Evolutionary conservation across 1,284 basidiomycete genomes (phyloP), one percentile per base, ranked within the genome.

Genomic region (Trichosporon ovoides): DNA sequence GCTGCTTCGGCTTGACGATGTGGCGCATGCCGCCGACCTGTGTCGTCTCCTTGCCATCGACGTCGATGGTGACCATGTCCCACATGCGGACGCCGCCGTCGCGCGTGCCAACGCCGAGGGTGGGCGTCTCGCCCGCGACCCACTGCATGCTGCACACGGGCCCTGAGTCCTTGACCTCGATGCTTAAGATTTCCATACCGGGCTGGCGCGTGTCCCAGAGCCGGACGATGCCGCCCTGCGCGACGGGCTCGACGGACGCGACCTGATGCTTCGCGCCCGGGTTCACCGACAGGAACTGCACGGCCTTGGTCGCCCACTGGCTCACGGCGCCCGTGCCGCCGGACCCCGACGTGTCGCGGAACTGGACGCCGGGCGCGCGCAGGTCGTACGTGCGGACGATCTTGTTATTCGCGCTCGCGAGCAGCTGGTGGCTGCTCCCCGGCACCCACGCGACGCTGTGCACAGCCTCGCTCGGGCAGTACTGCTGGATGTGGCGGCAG

Each of bases 191-290:
- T 34, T 77, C 76, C 2, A 43, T 37, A 0, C 64, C 66, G 2
- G 68, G 56, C 34, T 67, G 69, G 16, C 75, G 61, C 1, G 62
- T 66, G 62, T 78, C 76, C 74, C 73, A 78, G 10, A 78, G 50
- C 9, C 69, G 63, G 5, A 77, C 74, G 16, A 68, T 62, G 6
- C 69, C 67, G 16, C 24, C 28, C 43, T 46, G 22, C 22, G 43
- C 43, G n/a, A 22, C n/a, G 4, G 62, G 66, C 53, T 78, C 76
- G 33, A 65, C 74, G n/a, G 66, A 68, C 0, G 74, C 76, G 43
- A 78, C 70, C 10, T 70, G 50, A 12, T 66, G 49, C 16, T 61
- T 57, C 20, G 61, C 43, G 0, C 40, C 38, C 2, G 67, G 66
- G 56, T 74, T 66, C 0, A 73, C 66, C 3, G 67, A 61, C 33